Base-by-base conservation (phyloP, 352 stramenopile genomes). In the Discostella stelligera region DNA sequence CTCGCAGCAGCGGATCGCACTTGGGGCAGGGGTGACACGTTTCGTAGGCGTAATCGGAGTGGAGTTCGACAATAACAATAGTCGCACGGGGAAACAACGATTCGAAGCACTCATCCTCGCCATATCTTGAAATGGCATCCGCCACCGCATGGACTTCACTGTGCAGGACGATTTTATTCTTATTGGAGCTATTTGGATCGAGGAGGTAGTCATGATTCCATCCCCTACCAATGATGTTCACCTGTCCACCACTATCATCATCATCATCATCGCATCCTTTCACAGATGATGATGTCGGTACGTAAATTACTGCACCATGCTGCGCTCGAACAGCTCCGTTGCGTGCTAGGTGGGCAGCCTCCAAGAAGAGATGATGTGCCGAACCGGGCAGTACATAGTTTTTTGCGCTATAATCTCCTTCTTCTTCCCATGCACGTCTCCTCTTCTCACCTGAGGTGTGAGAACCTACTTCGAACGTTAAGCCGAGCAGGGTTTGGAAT, bases 111-210 rank as follows among this genome's bases (percentile, higher is more conserved):
- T 74, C 56, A 46, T 78, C 68, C 60, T 82, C 74, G 21, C 74
- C 74, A 59, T 70, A 30, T 5, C 44, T 66, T 9, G 44, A 55
- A 21, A 82, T 77, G 0, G 74, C 74, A 64, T 82, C 67, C 4
- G 48, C 74, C 1, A 77, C 56, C 13, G 74, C 74, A 46, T 77
- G 66, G 11, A 66, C 55, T 41, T 82, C 74, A n/a, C 60, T 74
- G 61, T 82, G 74, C 14, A 82, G 20, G 10, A 78, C 69, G 20
- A 82, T 55, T 56, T 82, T 82, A 48, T 82, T 82, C 67, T 82
- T 82, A 21, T 66, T 63, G 9, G 49, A 46, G 27, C 49, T 65
- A 4, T 37, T 58, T 41, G n/a, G 21, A 62, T 74, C 63, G 20
- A 74, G 21, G 3, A 64, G n/a, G 18, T 60, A 74, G 44, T 82